Evolutionary conservation across 208 protist species (phyloP), one percentile per base, ranked within the genome.

Genomic region (Leishmania gerbilli): DNA sequence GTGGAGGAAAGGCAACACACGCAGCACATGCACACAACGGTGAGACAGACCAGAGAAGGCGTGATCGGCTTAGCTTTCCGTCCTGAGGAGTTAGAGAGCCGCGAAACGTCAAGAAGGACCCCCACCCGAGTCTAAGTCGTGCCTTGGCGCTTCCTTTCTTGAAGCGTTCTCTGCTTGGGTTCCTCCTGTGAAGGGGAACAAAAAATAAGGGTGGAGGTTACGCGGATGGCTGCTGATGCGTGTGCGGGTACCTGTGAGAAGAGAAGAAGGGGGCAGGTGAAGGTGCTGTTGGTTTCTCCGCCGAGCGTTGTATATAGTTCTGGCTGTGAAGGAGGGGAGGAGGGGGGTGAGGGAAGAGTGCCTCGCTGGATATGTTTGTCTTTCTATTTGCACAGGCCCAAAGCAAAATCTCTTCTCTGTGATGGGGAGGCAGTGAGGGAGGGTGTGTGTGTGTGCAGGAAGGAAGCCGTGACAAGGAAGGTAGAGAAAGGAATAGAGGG

Each of bases 401-500:
- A 62, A 11, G 56, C 27, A 27, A 31, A 62, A 31, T 24, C 21
- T 62, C 56, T 62, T 62, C 24, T 62, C 56, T 62, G 56, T 24
- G 56, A 62, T 7, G 56, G 56, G 56, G 56, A 62, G 24, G 56
- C 6, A 24, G 65, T 42, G 7, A 24, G 9, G 40, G 40, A 49
- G 7, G 4, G 37, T 42, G 40, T 42, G 15, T 71, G 2, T 71
- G 2, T 71, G 65, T 27, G 64, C 34, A 37, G 34, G 3, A 27
- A 11, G 37, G 8, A 27, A 19, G 21, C 21, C 4, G 40, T 37
- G 15, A 71, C 37, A 27, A 45, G 34, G 3, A 40, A 17, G 47
- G 45, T 37, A 56, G 24, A 17, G 27, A 81, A 81, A 85, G 64
- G 78, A 81, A 74, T 71, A 86, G 65, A 71, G 75, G 68, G 65